Evolutionary conservation across 176 grass and related monocot genomes (phyloP), one percentile per base, ranked within the genome.

Genomic region (Carex myosuroides): DNA sequence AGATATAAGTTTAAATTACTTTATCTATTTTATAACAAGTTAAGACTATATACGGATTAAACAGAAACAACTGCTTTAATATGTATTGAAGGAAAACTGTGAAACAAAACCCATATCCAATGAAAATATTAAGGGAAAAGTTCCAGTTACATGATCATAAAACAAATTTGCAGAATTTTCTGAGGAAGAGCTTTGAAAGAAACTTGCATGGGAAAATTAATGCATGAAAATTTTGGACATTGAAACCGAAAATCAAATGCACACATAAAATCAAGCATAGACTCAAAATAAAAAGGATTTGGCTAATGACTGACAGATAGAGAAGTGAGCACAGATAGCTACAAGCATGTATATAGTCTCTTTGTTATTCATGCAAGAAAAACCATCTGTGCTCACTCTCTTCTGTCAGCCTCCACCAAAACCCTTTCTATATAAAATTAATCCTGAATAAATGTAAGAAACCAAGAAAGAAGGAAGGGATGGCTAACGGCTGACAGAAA

Each of bases 381-480:
- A 66, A 97, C 90, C 88, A 92, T 91, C 64, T 89, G 92, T 97
- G 90, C 90, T 94, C 94, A 94, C 94, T 97, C 94, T 94, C 92
- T 97, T 82, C 81, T 83, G 87, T 85, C 83, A 89, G 33, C 24
- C 74, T 66, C 70, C 18, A 22, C 41, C 67, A 67, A 79, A 59
- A 22, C 63, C 52, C 52, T 33, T 29, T 3, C 56, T 18, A 30
- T 88, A 94, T 39, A 1, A 39, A 39, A 84, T 87, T 79, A 94
- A 88, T 90, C 86, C 88, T 57, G 76, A 90, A 92, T 68, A 79
- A 22, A 63, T 78, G 8, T 20, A 69, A 33, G 8, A 56, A 48
- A 54, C 11, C 60, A 52, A 22, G 53, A 69, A 32, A 55, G 71
- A 30, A 77, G 73, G 71, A 30, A 62, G 60, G 21, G 8, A 78